Conservation (phyloP, 179 eudicot genomes). For the Silene vulgaris region DNA sequence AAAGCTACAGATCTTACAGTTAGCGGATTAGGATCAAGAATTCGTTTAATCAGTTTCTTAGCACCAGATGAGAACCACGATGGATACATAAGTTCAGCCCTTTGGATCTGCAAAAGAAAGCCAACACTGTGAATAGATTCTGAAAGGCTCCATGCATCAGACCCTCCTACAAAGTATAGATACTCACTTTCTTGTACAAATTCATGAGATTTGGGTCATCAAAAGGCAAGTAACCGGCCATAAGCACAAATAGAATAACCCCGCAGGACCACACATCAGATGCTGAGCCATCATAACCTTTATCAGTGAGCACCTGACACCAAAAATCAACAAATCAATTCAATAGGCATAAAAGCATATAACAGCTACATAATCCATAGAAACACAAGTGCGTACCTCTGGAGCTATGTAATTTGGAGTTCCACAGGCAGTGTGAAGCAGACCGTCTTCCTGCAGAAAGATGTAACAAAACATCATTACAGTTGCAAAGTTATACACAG, state of each 20-base stretch:
- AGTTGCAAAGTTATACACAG: background rate
- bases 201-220: conserved; percentile 58
- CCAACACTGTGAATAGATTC: background rate
- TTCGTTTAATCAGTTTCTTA: conserved; percentile 47
- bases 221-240: conserved; percentile 90
- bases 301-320: conserved; percentile 66
- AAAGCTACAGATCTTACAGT: conserved; percentile 41
- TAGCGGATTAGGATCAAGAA: conserved; percentile 62
- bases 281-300: conserved; percentile 81
- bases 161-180: background rate
- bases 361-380: background rate
- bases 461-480: background rate
- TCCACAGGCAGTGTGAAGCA: conserved; percentile 88
- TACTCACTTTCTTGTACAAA: conserved; percentile 59
- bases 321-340: conserved; percentile 14
- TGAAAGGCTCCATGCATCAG: background rate
- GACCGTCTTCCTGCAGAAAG: conserved; percentile 63
- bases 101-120: conserved; percentile 48
- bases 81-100: conserved; percentile 46
- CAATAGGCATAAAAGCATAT: background rate
- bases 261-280: conserved; percentile 93
- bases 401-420: conserved; percentile 93
- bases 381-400: conserved; percentile 49
- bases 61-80: conserved; percentile 57
- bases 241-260: conserved; percentile 73